phyloP scores from a whole-genome alignment of 176 grass and related monocot genomes.

The Echinochloa phyllopogon region DNA sequence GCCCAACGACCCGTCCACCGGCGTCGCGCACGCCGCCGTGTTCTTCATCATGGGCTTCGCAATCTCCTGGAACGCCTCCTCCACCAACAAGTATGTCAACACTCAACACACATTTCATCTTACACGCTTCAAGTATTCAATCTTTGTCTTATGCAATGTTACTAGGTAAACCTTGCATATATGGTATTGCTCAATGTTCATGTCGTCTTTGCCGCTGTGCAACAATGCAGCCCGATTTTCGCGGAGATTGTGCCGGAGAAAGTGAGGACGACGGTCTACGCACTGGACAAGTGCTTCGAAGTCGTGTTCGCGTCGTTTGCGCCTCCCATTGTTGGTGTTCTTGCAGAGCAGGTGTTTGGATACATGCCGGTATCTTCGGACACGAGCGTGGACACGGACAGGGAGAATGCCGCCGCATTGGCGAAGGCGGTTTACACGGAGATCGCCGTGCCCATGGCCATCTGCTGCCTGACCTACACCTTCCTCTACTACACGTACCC shows the following conservation, averaged over 20 bases:
- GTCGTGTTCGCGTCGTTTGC: slow-evolving; percentile 64
- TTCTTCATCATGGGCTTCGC: slow-evolving; percentile 70
- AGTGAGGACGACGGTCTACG: slow-evolving; percentile 66
- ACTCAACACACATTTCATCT: too few species aligned
- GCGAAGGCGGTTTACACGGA: slow-evolving; percentile 63
- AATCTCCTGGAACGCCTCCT: slow-evolving; percentile 61
- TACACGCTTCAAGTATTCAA: background rate
- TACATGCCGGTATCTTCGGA: slow-evolving; percentile 56
- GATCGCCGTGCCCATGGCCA: slow-evolving; percentile 67
- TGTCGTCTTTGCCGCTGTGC: background rate
- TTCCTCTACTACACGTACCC: slow-evolving; percentile 70
- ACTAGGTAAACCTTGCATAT: background rate
- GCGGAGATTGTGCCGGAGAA: slow-evolving; percentile 69
- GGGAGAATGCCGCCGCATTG: slow-evolving; percentile 54
- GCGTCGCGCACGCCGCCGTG: slow-evolving; percentile 34
- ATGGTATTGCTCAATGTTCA: background rate
- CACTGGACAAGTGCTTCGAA: slow-evolving; percentile 65
- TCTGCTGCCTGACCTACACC: slow-evolving; percentile 62
- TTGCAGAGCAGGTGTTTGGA: slow-evolving; percentile 54
- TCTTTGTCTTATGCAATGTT: too few species aligned
- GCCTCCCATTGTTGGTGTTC: slow-evolving; percentile 55
- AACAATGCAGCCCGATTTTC: slow-evolving; percentile 59
- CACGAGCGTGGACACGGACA: slow-evolving; percentile 49
- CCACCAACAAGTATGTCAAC: slow-evolving; percentile 61
- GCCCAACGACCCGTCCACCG: slow-evolving; percentile 48